These are phyloP conservation scores for Fulvia fulva DNA, from an alignment of 2,329 filamentous ascomycete species.

Conservation along the genomic window DNA sequence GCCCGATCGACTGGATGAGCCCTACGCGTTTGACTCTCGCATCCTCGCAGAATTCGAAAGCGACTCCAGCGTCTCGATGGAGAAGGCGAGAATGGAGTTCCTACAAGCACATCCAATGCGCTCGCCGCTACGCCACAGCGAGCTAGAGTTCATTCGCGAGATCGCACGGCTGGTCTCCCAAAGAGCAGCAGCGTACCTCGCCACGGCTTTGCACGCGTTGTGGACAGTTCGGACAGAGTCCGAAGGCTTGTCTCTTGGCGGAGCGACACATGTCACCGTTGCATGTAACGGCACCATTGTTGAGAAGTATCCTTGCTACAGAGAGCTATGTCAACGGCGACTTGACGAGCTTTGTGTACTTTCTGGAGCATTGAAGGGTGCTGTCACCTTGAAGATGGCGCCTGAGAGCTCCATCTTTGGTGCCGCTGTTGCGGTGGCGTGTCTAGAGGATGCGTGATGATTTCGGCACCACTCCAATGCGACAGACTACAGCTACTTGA, in stretches of 20 bases:
- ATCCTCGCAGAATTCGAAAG: constrained; percentile 56
- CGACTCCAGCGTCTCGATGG: constrained; percentile 39
- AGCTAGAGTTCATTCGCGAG: constrained; percentile 50
- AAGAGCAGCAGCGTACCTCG: constrained; percentile 60
- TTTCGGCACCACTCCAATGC: no score
- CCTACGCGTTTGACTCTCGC: constrained; percentile 58
- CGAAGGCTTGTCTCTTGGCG: constrained; percentile 39
- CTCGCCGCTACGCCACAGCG: constrained; percentile 36
- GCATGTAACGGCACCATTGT: constrained; percentile 77
- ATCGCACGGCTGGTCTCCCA: constrained; percentile 53
- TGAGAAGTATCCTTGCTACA: constrained; percentile 71
- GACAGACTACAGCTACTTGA: no score
- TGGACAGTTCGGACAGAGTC: constrained; percentile 51
- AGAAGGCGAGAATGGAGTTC: constrained; percentile 44
- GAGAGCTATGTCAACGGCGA: constrained; percentile 57
- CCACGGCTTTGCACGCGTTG: constrained; percentile 59
- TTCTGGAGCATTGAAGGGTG: constrained; percentile 38
- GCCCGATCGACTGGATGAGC: constrained; percentile 50
- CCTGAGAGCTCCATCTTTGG: constrained; percentile 72
- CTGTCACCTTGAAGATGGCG: constrained; percentile 63
- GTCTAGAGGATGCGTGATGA: constrained; percentile 18
- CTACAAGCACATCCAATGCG: constrained; percentile 50
- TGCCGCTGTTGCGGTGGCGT: constrained; percentile 61
- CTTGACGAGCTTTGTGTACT: constrained; percentile 54
- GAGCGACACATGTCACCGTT: constrained; percentile 46